Conservation (phyloP, 2,329 filamentous ascomycete species). For the Cladosporium colombiae region DNA sequence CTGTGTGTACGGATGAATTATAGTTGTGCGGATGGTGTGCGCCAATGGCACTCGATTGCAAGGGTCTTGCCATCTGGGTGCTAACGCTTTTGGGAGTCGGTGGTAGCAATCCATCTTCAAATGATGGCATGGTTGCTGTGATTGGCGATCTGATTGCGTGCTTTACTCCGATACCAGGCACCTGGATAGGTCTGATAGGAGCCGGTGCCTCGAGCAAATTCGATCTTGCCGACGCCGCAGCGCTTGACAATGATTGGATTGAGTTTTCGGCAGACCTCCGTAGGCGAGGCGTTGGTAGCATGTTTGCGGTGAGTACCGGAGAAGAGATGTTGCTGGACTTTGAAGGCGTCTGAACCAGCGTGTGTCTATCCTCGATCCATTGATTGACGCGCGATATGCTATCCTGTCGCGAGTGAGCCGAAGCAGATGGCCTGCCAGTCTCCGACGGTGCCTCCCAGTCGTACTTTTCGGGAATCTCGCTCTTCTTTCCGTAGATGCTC, state of each 20-base stretch:
- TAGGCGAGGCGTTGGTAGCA: slow-evolving; percentile 9
- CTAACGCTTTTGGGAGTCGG: slow-evolving; percentile 39
- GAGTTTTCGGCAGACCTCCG: slow-evolving; percentile 20
- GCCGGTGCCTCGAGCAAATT: slow-evolving; percentile 4
- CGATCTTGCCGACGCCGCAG: slow-evolving; percentile 22
- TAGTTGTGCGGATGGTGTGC: slow-evolving; percentile 29
- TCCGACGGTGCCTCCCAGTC: slow-evolving; percentile 29
- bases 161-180: neutral
- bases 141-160: slow-evolving; percentile 12
- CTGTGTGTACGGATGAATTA: slow-evolving; percentile 22
- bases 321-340: slow-evolving; percentile 32
- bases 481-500: slow-evolving; percentile 39
- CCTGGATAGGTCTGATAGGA: neutral
- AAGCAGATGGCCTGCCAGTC: slow-evolving; percentile 7
- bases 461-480: slow-evolving; percentile 31
- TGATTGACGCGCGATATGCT: slow-evolving; percentile 40
- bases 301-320: slow-evolving; percentile 16
- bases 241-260: slow-evolving; percentile 29
- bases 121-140: slow-evolving; percentile 29
- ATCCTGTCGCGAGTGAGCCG: slow-evolving; percentile 31
- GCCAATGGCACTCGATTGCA: slow-evolving; percentile 32
- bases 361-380: slow-evolving; percentile 38
- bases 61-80: slow-evolving; percentile 37
- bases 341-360: slow-evolving; percentile 33
- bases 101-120: slow-evolving; percentile 34